A percentile compares a stretch with the other conserved stretches of the same genome.
Conservation (phyloP, 1,284 basidiomycete species). For the Gomphus bonarii region DNA sequence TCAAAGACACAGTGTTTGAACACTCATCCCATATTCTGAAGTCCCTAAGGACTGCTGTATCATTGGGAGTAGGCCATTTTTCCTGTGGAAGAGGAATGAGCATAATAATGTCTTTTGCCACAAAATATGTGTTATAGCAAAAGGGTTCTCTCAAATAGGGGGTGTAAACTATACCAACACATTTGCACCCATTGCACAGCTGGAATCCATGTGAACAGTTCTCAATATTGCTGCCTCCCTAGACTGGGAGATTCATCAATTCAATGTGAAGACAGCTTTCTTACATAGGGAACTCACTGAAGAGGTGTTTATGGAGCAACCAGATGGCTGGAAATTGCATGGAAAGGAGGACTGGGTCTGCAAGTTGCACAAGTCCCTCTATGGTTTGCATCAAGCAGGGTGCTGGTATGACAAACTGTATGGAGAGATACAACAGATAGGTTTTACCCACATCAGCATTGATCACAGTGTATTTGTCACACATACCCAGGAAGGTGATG, state of each 20-base stretch:
- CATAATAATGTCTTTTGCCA: neutral
- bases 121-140: constrained; percentile 11
- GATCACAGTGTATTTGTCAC: constrained; percentile 28
- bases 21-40: too few species aligned
- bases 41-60: too few species aligned
- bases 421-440: constrained; percentile 19
- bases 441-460: constrained; percentile 21
- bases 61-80: neutral
- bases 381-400: constrained; percentile 32
- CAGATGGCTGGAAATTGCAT: constrained; percentile 18
- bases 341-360: constrained; percentile 23
- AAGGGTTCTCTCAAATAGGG: constrained; percentile 14
- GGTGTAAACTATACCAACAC: constrained; percentile 23
- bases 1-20: too few species aligned
- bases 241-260: constrained; percentile 19
- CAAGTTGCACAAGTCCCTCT: constrained; percentile 25
- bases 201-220: constrained; percentile 16
- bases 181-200: constrained; percentile 19
- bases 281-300: constrained; percentile 21
- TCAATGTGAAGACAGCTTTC: constrained; percentile 25
- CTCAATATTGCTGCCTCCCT: constrained; percentile 17
- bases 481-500: constrained; percentile 6
- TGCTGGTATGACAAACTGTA: too few species aligned
- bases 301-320: constrained; percentile 23
- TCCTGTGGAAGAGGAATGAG: neutral